Evolutionary conservation across 2,329 filamentous ascomycete genomes (phyloP), one percentile per base, ranked within the genome.

Genomic region (Exophiala sideris): DNA sequence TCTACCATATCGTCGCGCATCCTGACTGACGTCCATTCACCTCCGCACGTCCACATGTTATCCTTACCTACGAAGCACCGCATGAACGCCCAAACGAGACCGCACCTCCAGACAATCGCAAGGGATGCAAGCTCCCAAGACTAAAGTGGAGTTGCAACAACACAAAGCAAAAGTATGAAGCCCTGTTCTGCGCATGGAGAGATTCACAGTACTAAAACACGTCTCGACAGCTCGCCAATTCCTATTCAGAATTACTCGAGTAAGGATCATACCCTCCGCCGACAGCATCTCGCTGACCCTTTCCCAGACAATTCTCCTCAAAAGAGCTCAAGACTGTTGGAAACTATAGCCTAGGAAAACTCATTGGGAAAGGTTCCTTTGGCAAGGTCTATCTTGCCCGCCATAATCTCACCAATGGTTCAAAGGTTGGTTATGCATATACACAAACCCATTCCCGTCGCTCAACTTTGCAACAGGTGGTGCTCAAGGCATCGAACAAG

Each of bases 321-420:
- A 88, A 87, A 70, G 92, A 99, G 62, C 83, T 99, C 63, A 87
- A 88, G 67, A 89, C 86, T 50, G 94, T 99, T 57, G 94, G 94
- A 64, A 97, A 96, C 76, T 99, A 99, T 73, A 86, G 86, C 34
- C 81, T 99, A 53, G 94, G 94, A 42, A 86, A 86, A 56, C 79
- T 99, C 54, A 96, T 99, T 69, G 94, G 94, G 63, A 99, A 97
- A 70, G 94, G 94, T 54, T 96, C 91, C 60, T 99, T 99, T 73
- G 94, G 94, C 66, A 97, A 96, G 75, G 94, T 99, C 66, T 99
- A 99, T 72, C 80, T 99, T 55, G 94, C 92, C 54, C 85, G 86
- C 42, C 94, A 99, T 73, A 97, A 96, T 73, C 89, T 99, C 71
- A 97, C 90, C 67, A 96, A 96, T 84, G 92, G 91, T 67, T 96